A percentile compares a stretch with the other conserved stretches of the same genome.
phyloP scores from a whole-genome alignment of 2,329 filamentous ascomycete species.

The Didymella lethalis region DNA sequence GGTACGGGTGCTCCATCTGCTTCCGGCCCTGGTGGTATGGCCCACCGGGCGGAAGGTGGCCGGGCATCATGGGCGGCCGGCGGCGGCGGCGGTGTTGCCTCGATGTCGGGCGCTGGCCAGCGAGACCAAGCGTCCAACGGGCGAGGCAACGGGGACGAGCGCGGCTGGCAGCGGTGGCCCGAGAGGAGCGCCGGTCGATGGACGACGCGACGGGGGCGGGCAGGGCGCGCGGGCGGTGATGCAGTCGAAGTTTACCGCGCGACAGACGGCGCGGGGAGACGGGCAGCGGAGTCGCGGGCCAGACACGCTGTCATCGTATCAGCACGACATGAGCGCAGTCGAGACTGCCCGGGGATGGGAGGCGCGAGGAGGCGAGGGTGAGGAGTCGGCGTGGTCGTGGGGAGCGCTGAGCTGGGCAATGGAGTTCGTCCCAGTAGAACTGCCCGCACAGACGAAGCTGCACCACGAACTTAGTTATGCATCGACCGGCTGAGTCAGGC shows the following conservation, averaged over 20 bases:
- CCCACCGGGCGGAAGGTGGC: slow-evolving; percentile 56
- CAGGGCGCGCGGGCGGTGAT: slow-evolving; percentile 57
- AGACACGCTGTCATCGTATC: slow-evolving; percentile 45
- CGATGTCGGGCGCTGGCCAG: slow-evolving; percentile 50
- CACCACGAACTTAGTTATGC: neutral
- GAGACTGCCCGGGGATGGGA: slow-evolving; percentile 35
- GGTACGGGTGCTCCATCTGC: slow-evolving; percentile 46
- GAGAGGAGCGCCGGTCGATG: slow-evolving; percentile 49
- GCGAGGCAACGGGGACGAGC: slow-evolving; percentile 46
- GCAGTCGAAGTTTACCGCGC: slow-evolving; percentile 39
- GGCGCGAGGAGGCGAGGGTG: slow-evolving; percentile 15
- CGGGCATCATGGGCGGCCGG: slow-evolving; percentile 72
- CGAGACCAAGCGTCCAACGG: slow-evolving; percentile 49
- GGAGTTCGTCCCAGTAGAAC: neutral
- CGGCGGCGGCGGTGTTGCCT: slow-evolving; percentile 49
- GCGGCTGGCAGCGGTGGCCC: slow-evolving; percentile 25
- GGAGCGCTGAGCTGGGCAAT: neutral
- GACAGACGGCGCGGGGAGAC: slow-evolving; percentile 30
- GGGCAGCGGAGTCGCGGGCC: slow-evolving; percentile 31
- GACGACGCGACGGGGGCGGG: slow-evolving; percentile 56
- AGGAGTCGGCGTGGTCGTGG: slow-evolving; percentile 14
- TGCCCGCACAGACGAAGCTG: neutral
- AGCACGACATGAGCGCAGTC: slow-evolving; percentile 48
- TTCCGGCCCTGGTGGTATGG: slow-evolving; percentile 52
- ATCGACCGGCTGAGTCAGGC: slow-evolving; percentile 3